These are phyloP conservation scores for Ehretia macrophylla DNA, from an alignment of 257 asterid species.

Conservation along the genomic window DNA sequence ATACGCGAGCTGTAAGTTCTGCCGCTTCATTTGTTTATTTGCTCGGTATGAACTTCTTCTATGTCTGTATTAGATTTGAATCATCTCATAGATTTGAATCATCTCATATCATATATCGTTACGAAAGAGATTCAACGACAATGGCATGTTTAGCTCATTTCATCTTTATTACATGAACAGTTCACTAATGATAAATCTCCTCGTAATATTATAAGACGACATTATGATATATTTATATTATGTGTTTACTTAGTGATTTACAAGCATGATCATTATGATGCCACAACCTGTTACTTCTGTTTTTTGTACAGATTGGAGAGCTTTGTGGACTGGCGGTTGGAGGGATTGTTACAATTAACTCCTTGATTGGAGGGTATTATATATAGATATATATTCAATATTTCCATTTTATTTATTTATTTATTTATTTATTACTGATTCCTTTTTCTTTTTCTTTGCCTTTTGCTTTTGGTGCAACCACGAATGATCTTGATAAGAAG, in stretches of 20 bases:
- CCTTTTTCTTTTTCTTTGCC: background rate
- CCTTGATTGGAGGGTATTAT: conserved; percentile 28
- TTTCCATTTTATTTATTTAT: background rate
- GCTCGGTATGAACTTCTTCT: background rate
- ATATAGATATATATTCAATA: background rate
- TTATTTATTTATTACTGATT: background rate
- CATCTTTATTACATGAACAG: no score
- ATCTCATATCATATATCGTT: no score
- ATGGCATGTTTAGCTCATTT: background rate
- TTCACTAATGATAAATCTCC: no score
- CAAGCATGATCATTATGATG: no score
- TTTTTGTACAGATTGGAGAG: conserved; percentile 6
- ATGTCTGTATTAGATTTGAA: background rate
- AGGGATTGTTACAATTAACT: conserved; percentile 20
- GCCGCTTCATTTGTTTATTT: background rate
- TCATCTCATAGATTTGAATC: background rate
- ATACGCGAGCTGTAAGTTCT: conserved; percentile 9
- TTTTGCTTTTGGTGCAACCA: no score
- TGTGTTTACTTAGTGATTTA: no score
- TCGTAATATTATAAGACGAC: no score
- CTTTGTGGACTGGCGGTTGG: conserved; percentile 20
- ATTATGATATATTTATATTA: no score
- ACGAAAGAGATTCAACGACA: no score
- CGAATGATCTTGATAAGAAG: no score
- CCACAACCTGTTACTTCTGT: no score